A percentile compares a stretch with the other conserved stretches of the same genome.
These are phyloP conservation scores for Ogataea thermomethanolica DNA, from an alignment of 805 yeast genomes.

Conservation along the genomic window DNA sequence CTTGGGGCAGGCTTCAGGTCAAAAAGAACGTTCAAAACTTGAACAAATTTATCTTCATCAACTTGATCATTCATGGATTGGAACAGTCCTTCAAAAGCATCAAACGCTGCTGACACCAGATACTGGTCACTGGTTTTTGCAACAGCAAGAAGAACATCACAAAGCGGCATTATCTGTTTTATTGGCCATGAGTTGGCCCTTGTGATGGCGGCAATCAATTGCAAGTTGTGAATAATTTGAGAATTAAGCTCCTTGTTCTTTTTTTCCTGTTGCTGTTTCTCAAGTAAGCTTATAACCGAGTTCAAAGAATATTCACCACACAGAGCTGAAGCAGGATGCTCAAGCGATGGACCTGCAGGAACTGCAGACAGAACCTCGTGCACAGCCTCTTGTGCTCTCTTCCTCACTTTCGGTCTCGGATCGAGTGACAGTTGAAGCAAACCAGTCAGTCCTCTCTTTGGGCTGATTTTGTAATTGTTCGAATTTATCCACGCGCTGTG, in stretches of 20 bases:
- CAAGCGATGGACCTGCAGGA: conserved; percentile 73
- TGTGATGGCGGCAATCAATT: conserved; percentile 68
- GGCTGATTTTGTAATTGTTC: conserved; percentile 51
- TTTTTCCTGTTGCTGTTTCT: conserved; percentile 32
- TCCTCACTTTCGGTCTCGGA: conserved; percentile 91
- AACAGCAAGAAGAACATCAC: conserved; percentile 71
- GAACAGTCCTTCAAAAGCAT: conserved; percentile 79
- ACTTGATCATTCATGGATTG: conserved; percentile 50
- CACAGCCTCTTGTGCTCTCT: conserved; percentile 92
- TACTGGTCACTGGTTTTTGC: conserved; percentile 83
- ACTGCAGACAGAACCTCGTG: conserved; percentile 56
- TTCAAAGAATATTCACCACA: conserved; percentile 68
- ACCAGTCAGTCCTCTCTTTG: conserved; percentile 77
- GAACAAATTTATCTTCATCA: conserved; percentile 60
- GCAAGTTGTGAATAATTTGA: conserved; percentile 69
- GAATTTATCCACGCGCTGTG: conserved; percentile 69
- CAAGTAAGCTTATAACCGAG: conserved; percentile 46
- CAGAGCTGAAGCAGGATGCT: conserved; percentile 70
- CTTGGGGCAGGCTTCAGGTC: conserved; percentile 77
- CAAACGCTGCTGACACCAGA: conserved; percentile 76
- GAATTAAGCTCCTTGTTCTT: conserved; percentile 48
- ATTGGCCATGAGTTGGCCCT: conserved; percentile 82
- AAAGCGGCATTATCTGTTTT: conserved; percentile 60
- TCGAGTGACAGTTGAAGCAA: conserved; percentile 76
- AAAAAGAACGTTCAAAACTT: conserved; percentile 66